phyloP scores from a whole-genome alignment of 139 green algal species.

The Tetradesmus lagerheimii region DNA sequence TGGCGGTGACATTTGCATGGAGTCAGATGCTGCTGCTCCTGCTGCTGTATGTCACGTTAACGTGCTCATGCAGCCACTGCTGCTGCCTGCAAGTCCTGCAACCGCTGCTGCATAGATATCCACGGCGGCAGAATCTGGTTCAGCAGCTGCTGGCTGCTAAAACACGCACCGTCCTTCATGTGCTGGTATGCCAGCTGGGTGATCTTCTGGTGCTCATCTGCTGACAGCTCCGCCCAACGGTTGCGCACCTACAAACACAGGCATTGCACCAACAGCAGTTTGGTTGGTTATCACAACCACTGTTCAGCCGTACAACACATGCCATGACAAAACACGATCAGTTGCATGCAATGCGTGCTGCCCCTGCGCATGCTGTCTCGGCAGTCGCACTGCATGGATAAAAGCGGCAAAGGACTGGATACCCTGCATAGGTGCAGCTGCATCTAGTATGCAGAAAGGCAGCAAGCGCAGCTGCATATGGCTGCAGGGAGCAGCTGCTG shows the following conservation, averaged over 20 bases:
- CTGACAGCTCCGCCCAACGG: conserved; percentile 50
- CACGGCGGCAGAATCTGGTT: neutral
- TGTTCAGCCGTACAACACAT: no score
- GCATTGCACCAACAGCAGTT: neutral
- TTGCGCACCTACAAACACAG: conserved; percentile 45
- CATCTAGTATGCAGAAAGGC: neutral
- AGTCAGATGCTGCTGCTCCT: neutral
- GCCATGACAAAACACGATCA: no score
- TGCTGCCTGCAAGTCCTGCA: neutral
- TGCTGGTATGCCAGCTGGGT: conserved; percentile 53
- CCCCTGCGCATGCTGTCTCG: neutral
- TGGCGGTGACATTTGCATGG: neutral
- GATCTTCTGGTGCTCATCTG: conserved; percentile 47
- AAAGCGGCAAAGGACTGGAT: neutral
- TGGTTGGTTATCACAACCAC: neutral
- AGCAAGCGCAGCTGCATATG: neutral
- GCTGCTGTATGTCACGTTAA: neutral
- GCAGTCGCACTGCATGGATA: neutral
- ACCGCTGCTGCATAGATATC: neutral
- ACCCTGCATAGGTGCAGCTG: neutral
- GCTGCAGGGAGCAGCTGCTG: neutral
- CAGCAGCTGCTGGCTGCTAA: neutral
- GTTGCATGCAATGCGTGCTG: neutral
- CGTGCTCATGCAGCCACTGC: neutral
- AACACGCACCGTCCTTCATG: conserved; percentile 42